A percentile compares a stretch with the other conserved stretches of the same genome.
phyloP scores from a whole-genome alignment of 1,284 basidiomycete genomes.

The Cryptococcus wingfieldii region DNA sequence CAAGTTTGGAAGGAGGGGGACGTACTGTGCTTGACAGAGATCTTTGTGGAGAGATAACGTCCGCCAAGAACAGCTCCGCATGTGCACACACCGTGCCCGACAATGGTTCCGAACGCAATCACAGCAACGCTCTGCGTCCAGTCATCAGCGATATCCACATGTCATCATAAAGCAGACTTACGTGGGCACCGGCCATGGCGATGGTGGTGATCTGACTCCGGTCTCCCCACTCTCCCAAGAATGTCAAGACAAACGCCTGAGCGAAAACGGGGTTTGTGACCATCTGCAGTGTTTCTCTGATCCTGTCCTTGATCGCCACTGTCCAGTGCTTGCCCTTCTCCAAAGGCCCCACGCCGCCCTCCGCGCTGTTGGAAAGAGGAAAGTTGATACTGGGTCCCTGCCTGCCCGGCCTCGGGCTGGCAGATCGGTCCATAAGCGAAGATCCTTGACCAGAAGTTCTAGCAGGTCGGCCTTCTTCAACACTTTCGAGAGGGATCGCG shows the following conservation, averaged over 20 bases:
- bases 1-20: neutral
- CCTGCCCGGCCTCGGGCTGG: constrained; percentile 10
- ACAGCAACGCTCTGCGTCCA: constrained; percentile 63
- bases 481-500: constrained; percentile 36
- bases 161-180: constrained; percentile 51
- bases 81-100: constrained; percentile 87
- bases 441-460: constrained; percentile 4
- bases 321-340: constrained; percentile 15
- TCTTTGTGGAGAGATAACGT: constrained; percentile 84
- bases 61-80: constrained; percentile 85
- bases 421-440: constrained; percentile 1
- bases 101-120: constrained; percentile 81
- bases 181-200: constrained; percentile 90
- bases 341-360: constrained; percentile 12
- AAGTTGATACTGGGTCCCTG: constrained; percentile 20
- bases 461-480: constrained; percentile 33
- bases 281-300: constrained; percentile 75
- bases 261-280: constrained; percentile 90
- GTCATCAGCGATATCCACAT: neutral
- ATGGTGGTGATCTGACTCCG: constrained; percentile 96
- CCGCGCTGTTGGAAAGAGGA: constrained; percentile 15
- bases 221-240: constrained; percentile 98
- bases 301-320: constrained; percentile 56
- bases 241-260: constrained; percentile 90
- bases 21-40: constrained; percentile 89